Percentiles rank a stretch among this genome's conserved stretches.
Conservation (phyloP, 2,329 filamentous ascomycete species). For the Hawksworthiomyces lignivorus region DNA sequence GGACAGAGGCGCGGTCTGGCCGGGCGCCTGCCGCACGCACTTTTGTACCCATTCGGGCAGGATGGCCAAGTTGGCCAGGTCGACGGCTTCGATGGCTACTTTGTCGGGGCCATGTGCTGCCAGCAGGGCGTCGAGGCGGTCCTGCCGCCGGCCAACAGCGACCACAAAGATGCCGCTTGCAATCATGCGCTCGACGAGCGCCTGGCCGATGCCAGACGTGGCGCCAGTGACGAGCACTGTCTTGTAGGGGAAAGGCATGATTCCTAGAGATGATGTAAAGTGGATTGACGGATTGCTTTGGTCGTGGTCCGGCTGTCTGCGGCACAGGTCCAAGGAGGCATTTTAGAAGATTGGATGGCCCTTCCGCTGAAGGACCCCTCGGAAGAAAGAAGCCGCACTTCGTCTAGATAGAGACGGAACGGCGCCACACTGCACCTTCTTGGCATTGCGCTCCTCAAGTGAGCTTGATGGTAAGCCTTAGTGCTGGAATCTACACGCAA, state of each 20-base stretch:
- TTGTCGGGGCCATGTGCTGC: slow-evolving; percentile 33
- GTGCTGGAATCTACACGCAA: too few species aligned
- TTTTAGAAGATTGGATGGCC: too few species aligned
- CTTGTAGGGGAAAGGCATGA: slow-evolving; percentile 48
- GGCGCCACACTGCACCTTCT: too few species aligned
- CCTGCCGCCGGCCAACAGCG: slow-evolving; percentile 42
- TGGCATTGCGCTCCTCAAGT: too few species aligned
- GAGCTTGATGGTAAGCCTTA: too few species aligned
- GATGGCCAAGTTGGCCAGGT: slow-evolving; percentile 35
- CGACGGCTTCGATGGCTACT: slow-evolving; percentile 33
- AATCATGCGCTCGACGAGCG: slow-evolving; percentile 35
- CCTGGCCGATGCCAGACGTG: slow-evolving; percentile 45
- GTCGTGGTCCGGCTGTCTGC: too few species aligned
- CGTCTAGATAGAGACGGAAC: too few species aligned
- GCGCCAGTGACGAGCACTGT: slow-evolving; percentile 47
- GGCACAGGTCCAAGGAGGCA: too few species aligned
- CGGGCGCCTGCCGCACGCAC: slow-evolving; percentile 18
- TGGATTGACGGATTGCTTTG: too few species aligned
- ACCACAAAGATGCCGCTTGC: slow-evolving; percentile 43
- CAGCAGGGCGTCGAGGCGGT: slow-evolving; percentile 41
- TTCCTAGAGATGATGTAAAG: too few species aligned
- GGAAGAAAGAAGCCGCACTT: too few species aligned
- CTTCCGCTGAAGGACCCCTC: too few species aligned
- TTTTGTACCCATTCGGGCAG: slow-evolving; percentile 34
- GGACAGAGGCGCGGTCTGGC: background rate